These are phyloP conservation scores for Protomyces macrosporus DNA, from an alignment of 1,139 yeast species.

Conservation along the genomic window DNA sequence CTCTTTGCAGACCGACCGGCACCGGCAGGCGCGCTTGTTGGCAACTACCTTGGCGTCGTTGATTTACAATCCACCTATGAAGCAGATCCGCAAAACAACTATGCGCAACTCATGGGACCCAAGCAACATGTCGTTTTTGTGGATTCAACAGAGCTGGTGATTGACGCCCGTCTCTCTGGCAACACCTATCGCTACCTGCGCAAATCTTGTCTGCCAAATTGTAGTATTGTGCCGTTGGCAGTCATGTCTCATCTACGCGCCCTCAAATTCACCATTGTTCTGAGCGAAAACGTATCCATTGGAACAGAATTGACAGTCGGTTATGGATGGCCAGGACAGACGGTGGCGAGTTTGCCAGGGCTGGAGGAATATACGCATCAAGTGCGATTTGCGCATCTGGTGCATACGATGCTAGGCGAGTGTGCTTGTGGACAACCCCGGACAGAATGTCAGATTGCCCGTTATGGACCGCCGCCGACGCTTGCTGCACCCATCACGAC, in stretches of 20 bases:
- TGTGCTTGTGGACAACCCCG: slow-evolving; percentile 8
- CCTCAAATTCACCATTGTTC: neutral
- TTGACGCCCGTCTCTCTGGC: slow-evolving; percentile 78
- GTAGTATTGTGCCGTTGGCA: slow-evolving; percentile 10
- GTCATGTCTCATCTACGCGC: neutral
- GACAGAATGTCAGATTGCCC: neutral
- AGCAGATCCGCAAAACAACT: slow-evolving; percentile 65
- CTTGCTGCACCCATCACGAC: neutral
- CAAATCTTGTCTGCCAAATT: slow-evolving; percentile 66
- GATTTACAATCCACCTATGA: slow-evolving; percentile 60
- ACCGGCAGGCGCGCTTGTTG: slow-evolving; percentile 51
- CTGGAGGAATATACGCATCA: neutral
- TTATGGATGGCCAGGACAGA: slow-evolving; percentile 6
- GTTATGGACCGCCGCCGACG: neutral
- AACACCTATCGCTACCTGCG: slow-evolving; percentile 70
- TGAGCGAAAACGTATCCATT: neutral
- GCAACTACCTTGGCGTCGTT: slow-evolving; percentile 70
- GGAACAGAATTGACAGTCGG: slow-evolving; percentile 18
- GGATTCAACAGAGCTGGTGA: slow-evolving; percentile 51
- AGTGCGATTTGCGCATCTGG: neutral
- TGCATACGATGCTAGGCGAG: neutral
- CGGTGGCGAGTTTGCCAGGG: neutral
- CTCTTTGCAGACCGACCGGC: slow-evolving; percentile 49
- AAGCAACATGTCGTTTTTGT: slow-evolving; percentile 67
- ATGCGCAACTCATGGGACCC: slow-evolving; percentile 73